Conservation (phyloP, 129 eudicot genomes). For the Ambrosia trifida region DNA sequence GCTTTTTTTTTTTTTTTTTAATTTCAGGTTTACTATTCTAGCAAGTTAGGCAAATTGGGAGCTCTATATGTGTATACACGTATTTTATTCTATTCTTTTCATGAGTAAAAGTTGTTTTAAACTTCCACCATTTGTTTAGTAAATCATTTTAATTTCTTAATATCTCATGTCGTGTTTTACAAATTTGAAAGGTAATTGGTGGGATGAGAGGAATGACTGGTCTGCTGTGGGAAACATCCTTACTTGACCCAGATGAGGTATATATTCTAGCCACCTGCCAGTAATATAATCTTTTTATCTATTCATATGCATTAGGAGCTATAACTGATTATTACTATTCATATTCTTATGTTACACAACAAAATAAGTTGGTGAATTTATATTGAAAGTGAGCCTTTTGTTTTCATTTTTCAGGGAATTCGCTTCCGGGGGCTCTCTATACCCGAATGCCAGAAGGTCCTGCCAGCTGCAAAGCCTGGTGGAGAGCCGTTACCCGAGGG, state of each 20-base stretch:
- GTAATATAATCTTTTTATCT: neutral
- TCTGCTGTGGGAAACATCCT: conserved; percentile 90
- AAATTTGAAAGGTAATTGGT: conserved; percentile 64
- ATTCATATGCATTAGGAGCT: neutral
- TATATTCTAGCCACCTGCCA: neutral
- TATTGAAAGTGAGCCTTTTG: neutral
- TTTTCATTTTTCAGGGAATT: conserved; percentile 53
- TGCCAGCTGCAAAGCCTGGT: conserved; percentile 74
- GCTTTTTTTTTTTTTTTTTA: no score
- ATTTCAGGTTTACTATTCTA: neutral
- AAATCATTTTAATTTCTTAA: neutral
- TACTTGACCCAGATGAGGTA: conserved; percentile 94
- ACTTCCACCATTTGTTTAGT: neutral
- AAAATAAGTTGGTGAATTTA: conserved; percentile 39
- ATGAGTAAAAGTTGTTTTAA: neutral
- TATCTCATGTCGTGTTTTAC: neutral
- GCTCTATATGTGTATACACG: neutral
- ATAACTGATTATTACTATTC: neutral
- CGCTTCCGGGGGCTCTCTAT: conserved; percentile 76
- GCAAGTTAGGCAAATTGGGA: neutral
- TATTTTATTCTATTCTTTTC: neutral
- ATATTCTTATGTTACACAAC: neutral
- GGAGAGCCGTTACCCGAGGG: conserved; percentile 95
- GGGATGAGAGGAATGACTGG: conserved; percentile 99
- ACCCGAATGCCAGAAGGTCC: conserved; percentile 80